Evolutionary conservation across 495 filamentous ascomycete genomes (phyloP).

Genomic region (Trichoderma asperelloides): DNA sequence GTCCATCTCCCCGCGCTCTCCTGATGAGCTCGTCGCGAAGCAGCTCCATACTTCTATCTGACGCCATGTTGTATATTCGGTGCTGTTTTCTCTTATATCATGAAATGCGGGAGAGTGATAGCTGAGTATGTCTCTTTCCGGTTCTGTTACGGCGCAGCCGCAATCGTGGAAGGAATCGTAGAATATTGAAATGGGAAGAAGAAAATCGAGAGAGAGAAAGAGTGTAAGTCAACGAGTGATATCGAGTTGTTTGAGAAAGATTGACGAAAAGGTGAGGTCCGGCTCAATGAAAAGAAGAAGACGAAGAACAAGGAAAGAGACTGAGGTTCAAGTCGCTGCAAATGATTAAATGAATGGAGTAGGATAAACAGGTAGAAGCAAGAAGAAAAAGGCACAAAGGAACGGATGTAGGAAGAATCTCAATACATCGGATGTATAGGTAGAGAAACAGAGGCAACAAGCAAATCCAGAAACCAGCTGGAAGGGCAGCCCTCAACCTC

Average conservation of each 20-base stretch:
- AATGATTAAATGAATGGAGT: neutral
- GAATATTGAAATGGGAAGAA: neutral
- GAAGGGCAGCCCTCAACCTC: slow-evolving; percentile 1
- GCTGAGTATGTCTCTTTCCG: neutral
- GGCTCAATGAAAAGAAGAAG: neutral
- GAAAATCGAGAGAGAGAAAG: neutral
- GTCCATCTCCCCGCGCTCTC: neutral
- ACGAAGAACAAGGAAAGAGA: neutral
- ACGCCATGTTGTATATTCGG: neutral
- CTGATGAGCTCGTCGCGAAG: slow-evolving; percentile 2
- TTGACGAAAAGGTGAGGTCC: neutral
- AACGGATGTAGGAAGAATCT: neutral
- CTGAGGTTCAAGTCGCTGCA: neutral
- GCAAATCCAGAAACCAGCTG: neutral
- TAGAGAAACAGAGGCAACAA: neutral
- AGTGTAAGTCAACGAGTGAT: neutral
- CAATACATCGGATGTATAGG: neutral
- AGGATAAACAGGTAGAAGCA: neutral
- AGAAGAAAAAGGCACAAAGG: neutral
- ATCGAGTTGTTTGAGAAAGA: neutral
- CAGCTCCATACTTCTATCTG: slow-evolving; percentile 2
- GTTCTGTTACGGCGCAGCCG: neutral
- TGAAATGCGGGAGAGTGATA: neutral
- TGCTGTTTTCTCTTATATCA: neutral
- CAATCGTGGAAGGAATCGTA: neutral